phyloP scores from a whole-genome alignment of 805 yeast species.

The Candida cerambycidarum region DNA sequence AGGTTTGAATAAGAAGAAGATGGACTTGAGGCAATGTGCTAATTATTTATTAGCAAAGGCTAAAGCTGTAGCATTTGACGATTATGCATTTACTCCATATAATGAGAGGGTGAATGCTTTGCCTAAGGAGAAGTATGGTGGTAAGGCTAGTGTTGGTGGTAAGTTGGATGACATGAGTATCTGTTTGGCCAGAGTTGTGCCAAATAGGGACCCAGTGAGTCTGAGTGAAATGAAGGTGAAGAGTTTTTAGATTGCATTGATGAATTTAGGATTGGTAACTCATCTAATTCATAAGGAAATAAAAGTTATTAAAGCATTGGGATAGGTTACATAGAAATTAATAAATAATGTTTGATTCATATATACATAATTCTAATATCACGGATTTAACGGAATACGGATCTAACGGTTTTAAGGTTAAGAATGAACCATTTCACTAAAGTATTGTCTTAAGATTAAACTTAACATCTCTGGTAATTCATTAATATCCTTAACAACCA shows the following conservation, averaged over 20 bases:
- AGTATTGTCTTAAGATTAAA: conserved; percentile 86
- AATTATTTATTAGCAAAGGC: conserved; percentile 41
- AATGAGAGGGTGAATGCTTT: conserved; percentile 49
- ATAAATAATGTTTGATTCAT: too few species aligned
- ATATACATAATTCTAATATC: too few species aligned
- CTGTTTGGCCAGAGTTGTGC: conserved; percentile 45
- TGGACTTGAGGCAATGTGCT: conserved; percentile 39
- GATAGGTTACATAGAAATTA: too few species aligned
- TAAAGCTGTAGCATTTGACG: conserved; percentile 52
- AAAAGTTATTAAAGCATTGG: too few species aligned
- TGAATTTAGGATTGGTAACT: too few species aligned
- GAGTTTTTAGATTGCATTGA: background rate
- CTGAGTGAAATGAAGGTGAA: background rate
- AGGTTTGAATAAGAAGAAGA: conserved; percentile 25
- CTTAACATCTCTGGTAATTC: conserved; percentile 93
- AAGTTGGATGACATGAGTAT: conserved; percentile 56
- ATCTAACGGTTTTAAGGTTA: too few species aligned
- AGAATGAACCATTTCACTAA: conserved; percentile 55
- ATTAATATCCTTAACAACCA: conserved; percentile 82
- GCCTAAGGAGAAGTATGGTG: conserved; percentile 30
- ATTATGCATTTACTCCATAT: conserved; percentile 52
- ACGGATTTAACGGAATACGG: too few species aligned
- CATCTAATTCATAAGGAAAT: too few species aligned
- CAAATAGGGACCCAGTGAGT: conserved; percentile 8
- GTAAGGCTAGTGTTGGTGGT: conserved; percentile 46